Conservation (phyloP, 2,329 filamentous ascomycete species). For the Aspergillus ruber region DNA sequence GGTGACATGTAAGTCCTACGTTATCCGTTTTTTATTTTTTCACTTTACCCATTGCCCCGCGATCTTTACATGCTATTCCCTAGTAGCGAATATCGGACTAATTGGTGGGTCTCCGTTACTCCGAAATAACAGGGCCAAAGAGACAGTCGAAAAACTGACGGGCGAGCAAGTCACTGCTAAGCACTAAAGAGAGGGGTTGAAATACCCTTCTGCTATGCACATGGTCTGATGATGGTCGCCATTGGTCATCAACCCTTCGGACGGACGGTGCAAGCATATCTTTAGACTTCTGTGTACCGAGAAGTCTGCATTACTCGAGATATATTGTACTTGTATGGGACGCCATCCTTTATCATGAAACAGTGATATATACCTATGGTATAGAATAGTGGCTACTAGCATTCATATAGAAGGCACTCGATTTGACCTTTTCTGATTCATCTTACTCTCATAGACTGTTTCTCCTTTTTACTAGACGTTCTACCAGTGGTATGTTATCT, state of each 20-base stretch:
- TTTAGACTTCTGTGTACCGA: too few species aligned
- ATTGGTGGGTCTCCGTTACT: conserved; percentile 21
- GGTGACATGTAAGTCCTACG: conserved; percentile 77
- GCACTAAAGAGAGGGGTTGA: conserved; percentile 49
- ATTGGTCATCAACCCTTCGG: not conserved
- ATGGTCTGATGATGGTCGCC: not conserved
- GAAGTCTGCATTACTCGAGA: too few species aligned
- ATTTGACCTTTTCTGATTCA: too few species aligned
- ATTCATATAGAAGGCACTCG: too few species aligned
- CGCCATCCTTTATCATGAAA: too few species aligned
- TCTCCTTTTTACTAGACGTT: too few species aligned
- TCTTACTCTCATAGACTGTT: too few species aligned
- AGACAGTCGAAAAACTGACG: conserved; percentile 59
- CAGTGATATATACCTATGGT: too few species aligned
- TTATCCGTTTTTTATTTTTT: not conserved
- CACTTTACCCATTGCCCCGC: not conserved
- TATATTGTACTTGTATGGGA: too few species aligned
- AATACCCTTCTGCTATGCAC: conserved; percentile 30
- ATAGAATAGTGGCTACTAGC: too few species aligned
- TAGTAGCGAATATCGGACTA: conserved; percentile 18
- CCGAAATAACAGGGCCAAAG: conserved; percentile 50
- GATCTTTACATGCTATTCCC: conserved; percentile 20
- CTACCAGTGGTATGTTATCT: too few species aligned
- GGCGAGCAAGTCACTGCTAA: conserved; percentile 59
- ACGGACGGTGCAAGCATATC: not conserved